Base-by-base conservation (phyloP, 2,329 filamentous ascomycete species). In the Fusarium euwallaceae region DNA sequence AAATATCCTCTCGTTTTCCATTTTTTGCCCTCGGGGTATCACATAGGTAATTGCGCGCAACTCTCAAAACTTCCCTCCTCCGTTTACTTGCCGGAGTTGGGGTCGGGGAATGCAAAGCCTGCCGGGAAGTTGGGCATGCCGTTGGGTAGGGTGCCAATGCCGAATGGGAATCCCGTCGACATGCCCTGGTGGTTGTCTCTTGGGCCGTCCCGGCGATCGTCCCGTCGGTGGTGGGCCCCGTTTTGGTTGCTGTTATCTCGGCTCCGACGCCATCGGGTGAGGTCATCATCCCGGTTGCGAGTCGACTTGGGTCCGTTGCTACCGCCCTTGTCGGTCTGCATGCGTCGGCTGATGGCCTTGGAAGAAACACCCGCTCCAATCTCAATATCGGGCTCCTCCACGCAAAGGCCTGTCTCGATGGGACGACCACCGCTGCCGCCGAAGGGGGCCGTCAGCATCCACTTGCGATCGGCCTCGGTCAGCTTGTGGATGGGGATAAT, bases 321-420 rank as follows among this genome's bases (percentile, higher is more conserved):
- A 39, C 91, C 91, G 63, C 90, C 89, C 79, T 91, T 90, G 80
- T 93, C 91, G 9, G 91, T 93, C 82, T 92, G 90, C 89, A 92
- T 92, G 39, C 91, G 89, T 20, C 91, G 87, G 76, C 90, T 92
- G 71, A 93, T 92, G 43, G 91, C 95, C 87, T 99, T 99, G 51
- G 95, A 98, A 20, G 95, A 98, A 16, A 99, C 97, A 66, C 97
- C 97, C 20, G 96, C 95, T 63, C 97, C 97, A 67, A 99, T 99
- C 84, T 99, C 97, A 78, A 99, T 99, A 81, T 99, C 97, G 4
- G 97, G 97, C 84, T 99, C 97, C 82, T 99, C 97, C 29, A 99
- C 93, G 8, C 95, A 93, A 85, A 99, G 91, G 48, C 95, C 95
- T 16, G 90, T 87, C 80, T 95, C 92, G 70, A 99, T 94, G 2